A percentile compares a stretch with the other conserved stretches of the same genome.
These are phyloP conservation scores for Emericellopsis cladophorae DNA, from an alignment of 2,329 filamentous ascomycete genomes.

Conservation along the genomic window DNA sequence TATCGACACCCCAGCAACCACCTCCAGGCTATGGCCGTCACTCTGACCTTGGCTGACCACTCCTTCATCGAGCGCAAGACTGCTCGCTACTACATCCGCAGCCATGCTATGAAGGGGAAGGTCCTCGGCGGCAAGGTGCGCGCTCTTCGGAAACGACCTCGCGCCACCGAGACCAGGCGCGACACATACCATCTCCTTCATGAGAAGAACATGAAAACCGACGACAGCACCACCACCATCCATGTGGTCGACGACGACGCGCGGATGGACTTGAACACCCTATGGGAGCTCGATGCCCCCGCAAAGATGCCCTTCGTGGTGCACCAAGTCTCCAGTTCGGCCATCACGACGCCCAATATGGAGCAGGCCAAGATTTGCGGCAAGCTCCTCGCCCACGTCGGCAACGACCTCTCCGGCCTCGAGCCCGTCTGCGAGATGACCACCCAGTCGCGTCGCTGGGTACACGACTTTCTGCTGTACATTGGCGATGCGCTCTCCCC, in stretches of 20 bases:
- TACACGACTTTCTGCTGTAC: constrained; percentile 1
- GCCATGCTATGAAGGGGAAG: constrained; percentile 8
- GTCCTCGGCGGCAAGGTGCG: constrained; percentile 4
- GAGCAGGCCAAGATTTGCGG: neutral
- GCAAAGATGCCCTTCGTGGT: neutral
- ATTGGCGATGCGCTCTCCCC: constrained; percentile 1
- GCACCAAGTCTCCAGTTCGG: neutral
- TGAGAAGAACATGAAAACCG: too few relatives aligned
- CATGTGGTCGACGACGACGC: too few relatives aligned
- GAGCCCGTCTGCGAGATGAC: constrained; percentile 1
- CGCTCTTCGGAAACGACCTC: neutral
- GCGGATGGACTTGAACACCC: too few relatives aligned
- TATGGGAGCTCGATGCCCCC: neutral
- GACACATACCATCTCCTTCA: too few relatives aligned
- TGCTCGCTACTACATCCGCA: constrained; percentile 4
- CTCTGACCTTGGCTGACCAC: constrained; percentile 4
- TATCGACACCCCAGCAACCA: neutral
- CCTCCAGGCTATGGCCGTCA: constrained; percentile 1
- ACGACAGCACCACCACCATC: too few relatives aligned
- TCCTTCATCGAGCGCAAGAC: constrained; percentile 3
- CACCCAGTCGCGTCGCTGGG: neutral
- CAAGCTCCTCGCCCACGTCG: neutral
- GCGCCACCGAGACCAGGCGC: too few relatives aligned
- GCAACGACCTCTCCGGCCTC: constrained; percentile 2
- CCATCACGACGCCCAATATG: neutral